Base-by-base conservation (phyloP, 805 yeast species). In the Monosporozyma solicola region DNA sequence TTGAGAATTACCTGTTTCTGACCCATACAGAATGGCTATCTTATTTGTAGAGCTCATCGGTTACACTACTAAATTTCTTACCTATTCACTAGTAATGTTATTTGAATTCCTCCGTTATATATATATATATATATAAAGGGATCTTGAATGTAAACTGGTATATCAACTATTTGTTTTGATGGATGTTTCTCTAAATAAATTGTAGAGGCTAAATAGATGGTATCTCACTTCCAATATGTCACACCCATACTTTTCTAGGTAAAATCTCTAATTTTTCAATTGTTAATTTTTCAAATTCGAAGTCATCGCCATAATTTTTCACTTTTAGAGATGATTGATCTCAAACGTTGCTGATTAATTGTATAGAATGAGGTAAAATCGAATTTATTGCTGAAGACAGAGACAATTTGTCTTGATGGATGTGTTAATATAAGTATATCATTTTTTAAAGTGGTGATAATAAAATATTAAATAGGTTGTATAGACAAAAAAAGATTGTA, bases 1-100 rank as follows among this genome's bases (percentile, higher is more conserved):
- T 61, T 85, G 87, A 0, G 96, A 79, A 62, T 87, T 91, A 0
- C 97, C 98, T 0, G 97, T 87, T 64, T 91, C 98, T 1, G 96
- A 84, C 0, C 97, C 97, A 67, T 85, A 91, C 0, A 94, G 71
- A 5, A 94, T 79, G 20, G 82, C 80, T 10, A 86, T 72, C 51
- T 68, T 61, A 48, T 49, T 50, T 11, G 62, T 22, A 2, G 43
- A 33, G 24, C 32, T 47, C 32, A 24, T 35, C 16, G 41, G 15
- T 20, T 6, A 5, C 11, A 27, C 29, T 27, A 27, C 20, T 41
- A 9, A n/a, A 39, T 15, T 39, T 39, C 20, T 39, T 13, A 13
- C 44, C 20, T 7, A 13, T 35, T 3, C 39, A 5, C 39, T 35
- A 16, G 13, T 35, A 16, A 15, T 35, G 15, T 11, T 15, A 20